These are phyloP conservation scores for Stentor coeruleus DNA, from an alignment of 73 alveolate genomes.

Conservation along the genomic window DNA sequence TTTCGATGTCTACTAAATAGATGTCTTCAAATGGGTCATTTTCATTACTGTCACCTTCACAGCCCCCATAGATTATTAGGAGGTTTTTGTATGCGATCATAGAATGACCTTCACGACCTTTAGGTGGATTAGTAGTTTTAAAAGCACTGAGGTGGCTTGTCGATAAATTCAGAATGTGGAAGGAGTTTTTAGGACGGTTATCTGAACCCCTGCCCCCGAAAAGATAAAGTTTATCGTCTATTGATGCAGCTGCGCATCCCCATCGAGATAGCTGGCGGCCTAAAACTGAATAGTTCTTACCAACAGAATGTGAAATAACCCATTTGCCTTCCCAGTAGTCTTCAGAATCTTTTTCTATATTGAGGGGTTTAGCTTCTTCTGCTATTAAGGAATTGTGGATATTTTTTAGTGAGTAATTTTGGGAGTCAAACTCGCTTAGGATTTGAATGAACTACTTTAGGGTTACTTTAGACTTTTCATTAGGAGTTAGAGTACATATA, in stretches of 20 bases:
- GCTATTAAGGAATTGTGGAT: no score
- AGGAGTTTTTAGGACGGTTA: not conserved
- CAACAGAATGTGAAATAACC: not conserved
- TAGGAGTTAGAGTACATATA: no score
- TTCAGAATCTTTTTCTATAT: no score
- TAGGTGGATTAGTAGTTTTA: not conserved
- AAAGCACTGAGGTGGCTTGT: not conserved
- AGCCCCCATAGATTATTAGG: not conserved
- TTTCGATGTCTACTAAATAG: not conserved
- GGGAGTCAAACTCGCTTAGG: no score
- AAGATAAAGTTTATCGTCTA: not conserved
- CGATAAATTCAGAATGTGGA: not conserved
- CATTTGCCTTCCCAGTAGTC: not conserved
- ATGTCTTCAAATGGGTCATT: not conserved
- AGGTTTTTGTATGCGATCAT: not conserved
- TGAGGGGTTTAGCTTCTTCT: no score
- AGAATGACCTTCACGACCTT: not conserved
- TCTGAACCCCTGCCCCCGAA: not conserved
- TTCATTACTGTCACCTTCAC: not conserved
- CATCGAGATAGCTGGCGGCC: slow-evolving; percentile 6
- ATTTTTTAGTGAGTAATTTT: no score
- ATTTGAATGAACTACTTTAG: no score
- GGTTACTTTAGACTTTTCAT: no score
- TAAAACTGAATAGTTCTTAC: not conserved
- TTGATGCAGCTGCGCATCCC: not conserved